These are phyloP conservation scores for Blastobotrys niveus DNA, from an alignment of 1,139 yeast species.

Conservation along the genomic window DNA sequence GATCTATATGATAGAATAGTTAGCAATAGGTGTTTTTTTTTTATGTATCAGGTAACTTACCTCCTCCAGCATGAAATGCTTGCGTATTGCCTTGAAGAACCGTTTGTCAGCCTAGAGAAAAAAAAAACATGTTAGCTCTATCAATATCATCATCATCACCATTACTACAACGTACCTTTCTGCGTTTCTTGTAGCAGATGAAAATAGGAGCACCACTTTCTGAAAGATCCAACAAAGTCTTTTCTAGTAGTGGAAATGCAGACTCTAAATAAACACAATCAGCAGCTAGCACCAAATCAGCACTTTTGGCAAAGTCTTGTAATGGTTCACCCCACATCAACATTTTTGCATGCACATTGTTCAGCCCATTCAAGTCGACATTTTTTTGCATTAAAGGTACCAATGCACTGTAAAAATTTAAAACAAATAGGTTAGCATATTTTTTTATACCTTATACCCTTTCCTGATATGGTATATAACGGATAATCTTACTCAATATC, in stretches of 20 bases:
- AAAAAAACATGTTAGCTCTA: constrained; percentile 13
- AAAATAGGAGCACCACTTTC: constrained; percentile 38
- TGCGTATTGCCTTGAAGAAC: constrained; percentile 41
- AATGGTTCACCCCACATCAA: constrained; percentile 47
- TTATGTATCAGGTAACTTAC: too few relatives aligned
- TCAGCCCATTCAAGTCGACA: constrained; percentile 38
- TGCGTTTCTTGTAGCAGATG: constrained; percentile 48
- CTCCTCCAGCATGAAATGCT: constrained; percentile 36
- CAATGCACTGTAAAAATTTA: constrained; percentile 33
- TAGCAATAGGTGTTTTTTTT: constrained; percentile 2
- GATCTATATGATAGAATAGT: constrained; percentile 23
- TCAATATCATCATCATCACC: background rate
- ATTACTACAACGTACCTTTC: constrained; percentile 34
- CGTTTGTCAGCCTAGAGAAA: constrained; percentile 46
- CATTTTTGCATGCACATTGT: constrained; percentile 38
- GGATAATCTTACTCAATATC: constrained; percentile 32
- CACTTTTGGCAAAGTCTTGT: constrained; percentile 34
- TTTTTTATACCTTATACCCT: constrained; percentile 10
- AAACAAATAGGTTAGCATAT: background rate
- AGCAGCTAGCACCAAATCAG: constrained; percentile 48
- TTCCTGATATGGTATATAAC: constrained; percentile 33
- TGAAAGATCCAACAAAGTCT: constrained; percentile 44
- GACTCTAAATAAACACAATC: constrained; percentile 52
- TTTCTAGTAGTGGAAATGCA: constrained; percentile 47
- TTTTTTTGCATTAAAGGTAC: constrained; percentile 45